Evolutionary conservation across 768 basidiomycete genomes (phyloP).

Genomic region (Lactifluus hygrophoroides): DNA sequence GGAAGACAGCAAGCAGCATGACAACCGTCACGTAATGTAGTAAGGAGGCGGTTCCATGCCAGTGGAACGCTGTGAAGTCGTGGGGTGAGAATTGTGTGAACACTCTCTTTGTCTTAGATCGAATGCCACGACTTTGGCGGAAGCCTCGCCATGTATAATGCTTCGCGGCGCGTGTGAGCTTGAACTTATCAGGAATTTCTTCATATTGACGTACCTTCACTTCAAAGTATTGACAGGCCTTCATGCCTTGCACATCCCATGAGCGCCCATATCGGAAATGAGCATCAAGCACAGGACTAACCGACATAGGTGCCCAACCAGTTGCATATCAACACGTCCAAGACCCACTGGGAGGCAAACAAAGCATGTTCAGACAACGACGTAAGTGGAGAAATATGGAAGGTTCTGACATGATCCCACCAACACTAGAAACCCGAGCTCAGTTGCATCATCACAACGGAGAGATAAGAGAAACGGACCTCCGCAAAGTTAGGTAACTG

Average conservation of each 20-base stretch:
- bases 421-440: slow-evolving; percentile 50
- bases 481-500: slow-evolving; percentile 85
- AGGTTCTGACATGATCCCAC: slow-evolving; percentile 78
- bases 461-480: slow-evolving; percentile 36
- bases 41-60: slow-evolving; percentile 72
- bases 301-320: slow-evolving; percentile 83
- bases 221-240: slow-evolving; percentile 78
- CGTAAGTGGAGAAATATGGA: slow-evolving; percentile 1
- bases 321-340: slow-evolving; percentile 82
- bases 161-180: slow-evolving; percentile 31
- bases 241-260: slow-evolving; percentile 55
- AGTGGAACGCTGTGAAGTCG: slow-evolving; percentile 82
- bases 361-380: slow-evolving; percentile 5
- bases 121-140: slow-evolving; percentile 65
- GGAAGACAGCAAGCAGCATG: slow-evolving; percentile 63
- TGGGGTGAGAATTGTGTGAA: slow-evolving; percentile 80
- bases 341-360: slow-evolving; percentile 52
- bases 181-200: background rate
- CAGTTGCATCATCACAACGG: slow-evolving; percentile 20
- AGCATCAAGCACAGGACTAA: slow-evolving; percentile 26
- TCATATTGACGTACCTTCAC: slow-evolving; percentile 37
- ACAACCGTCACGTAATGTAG: slow-evolving; percentile 70
- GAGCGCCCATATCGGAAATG: slow-evolving; percentile 18
- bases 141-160: slow-evolving; percentile 83
- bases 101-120: slow-evolving; percentile 72